Conservation (phyloP, 495 filamentous ascomycete species). For the Xylaria intraflava region DNA sequence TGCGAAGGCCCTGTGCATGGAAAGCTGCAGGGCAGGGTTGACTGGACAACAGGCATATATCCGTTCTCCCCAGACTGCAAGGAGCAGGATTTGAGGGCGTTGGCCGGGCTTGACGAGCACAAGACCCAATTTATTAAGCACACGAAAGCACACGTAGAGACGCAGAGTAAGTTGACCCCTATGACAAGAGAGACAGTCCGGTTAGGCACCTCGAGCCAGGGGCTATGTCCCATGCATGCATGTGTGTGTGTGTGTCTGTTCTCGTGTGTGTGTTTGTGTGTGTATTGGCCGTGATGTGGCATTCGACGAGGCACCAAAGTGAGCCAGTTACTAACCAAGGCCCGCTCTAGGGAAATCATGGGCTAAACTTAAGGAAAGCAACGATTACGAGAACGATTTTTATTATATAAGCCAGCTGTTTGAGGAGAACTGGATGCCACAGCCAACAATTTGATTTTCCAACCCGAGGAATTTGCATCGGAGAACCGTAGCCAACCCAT, state of each 20-base stretch:
- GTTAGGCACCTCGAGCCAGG: background rate
- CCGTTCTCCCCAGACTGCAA: slow-evolving; percentile 45
- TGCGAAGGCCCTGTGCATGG: background rate
- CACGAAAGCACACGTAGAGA: slow-evolving; percentile 30
- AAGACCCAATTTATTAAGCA: slow-evolving; percentile 33
- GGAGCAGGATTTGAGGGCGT: slow-evolving; percentile 38
- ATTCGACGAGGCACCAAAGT: background rate
- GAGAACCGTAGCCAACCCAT: slow-evolving; percentile 3
- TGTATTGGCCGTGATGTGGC: no score
- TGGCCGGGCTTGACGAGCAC: slow-evolving; percentile 39
- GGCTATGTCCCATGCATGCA: background rate
- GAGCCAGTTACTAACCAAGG: background rate
- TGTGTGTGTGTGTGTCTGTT: background rate
- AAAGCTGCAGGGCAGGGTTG: slow-evolving; percentile 2
- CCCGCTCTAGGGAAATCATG: slow-evolving; percentile 31
- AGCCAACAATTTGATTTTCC: slow-evolving; percentile 29
- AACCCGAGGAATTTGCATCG: background rate
- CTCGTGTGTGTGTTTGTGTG: no score
- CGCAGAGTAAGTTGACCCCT: slow-evolving; percentile 34
- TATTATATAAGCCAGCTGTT: slow-evolving; percentile 48
- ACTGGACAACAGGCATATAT: slow-evolving; percentile 29
- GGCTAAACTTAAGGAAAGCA: slow-evolving; percentile 29
- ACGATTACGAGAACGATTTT: slow-evolving; percentile 42
- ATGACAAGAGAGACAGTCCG: background rate
- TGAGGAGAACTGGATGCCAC: slow-evolving; percentile 45